phyloP scores from a whole-genome alignment of 495 filamentous ascomycete genomes.

The Echria macrotheca region DNA sequence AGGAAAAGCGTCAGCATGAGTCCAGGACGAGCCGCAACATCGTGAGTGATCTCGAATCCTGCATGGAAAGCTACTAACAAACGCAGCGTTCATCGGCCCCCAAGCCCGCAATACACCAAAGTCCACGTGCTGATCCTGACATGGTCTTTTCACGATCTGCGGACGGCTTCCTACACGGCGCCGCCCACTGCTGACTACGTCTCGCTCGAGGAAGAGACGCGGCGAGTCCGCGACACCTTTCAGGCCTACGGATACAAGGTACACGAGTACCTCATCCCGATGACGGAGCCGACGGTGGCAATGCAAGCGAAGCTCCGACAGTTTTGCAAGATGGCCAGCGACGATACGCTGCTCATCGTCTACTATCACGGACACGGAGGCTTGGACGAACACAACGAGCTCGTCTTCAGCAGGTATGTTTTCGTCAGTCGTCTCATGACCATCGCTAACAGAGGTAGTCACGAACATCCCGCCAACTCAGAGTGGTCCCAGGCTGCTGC shows the following conservation, averaged over 20 bases:
- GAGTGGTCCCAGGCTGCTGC: conserved; percentile 27
- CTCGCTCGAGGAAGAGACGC: conserved; percentile 30
- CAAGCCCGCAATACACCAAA: conserved; percentile 19
- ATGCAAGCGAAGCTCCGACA: conserved; percentile 13
- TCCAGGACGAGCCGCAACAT: background rate
- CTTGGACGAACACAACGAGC: conserved; percentile 28
- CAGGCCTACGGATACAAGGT: conserved; percentile 24
- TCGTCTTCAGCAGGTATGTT: conserved; percentile 29
- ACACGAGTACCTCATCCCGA: conserved; percentile 26
- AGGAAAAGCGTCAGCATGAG: background rate
- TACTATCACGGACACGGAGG: conserved; percentile 33
- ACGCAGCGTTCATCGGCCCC: background rate
- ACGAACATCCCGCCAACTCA: conserved; percentile 27
- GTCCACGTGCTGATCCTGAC: conserved; percentile 29
- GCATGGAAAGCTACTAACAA: background rate
- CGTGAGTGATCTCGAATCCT: too few relatives aligned
- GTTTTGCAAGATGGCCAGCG: conserved; percentile 21
- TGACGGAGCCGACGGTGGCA: conserved; percentile 18
- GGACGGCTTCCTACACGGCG: conserved; percentile 22
- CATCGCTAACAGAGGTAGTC: conserved; percentile 13
- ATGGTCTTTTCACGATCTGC: conserved; percentile 29
- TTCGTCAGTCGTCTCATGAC: background rate
- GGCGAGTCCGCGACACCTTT: conserved; percentile 23
- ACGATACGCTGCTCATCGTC: conserved; percentile 28
- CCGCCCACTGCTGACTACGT: conserved; percentile 21